Evolutionary conservation across 495 filamentous ascomycete species (phyloP).

Genomic region (Penicillium mononematosum): DNA sequence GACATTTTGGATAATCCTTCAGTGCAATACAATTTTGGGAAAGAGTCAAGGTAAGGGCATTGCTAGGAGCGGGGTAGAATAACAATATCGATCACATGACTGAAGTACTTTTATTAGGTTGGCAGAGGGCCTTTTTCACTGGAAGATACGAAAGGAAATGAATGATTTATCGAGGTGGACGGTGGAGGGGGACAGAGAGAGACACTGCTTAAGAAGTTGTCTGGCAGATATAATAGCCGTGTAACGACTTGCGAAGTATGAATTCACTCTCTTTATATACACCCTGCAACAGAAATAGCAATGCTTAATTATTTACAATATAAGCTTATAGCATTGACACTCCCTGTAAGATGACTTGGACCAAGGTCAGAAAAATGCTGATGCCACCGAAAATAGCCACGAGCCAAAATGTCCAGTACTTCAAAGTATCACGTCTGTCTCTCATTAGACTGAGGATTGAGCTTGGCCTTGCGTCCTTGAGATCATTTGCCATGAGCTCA

Average conservation of each 20-base stretch:
- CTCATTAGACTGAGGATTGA: background rate
- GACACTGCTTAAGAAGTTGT: too few species aligned
- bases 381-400: background rate
- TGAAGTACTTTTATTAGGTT: background rate
- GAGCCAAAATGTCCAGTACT: background rate
- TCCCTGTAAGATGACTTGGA: background rate
- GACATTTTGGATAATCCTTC: slow-evolving; percentile 33
- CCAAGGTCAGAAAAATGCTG: background rate
- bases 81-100: background rate
- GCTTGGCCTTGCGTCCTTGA: background rate
- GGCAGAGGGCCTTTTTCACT: background rate
- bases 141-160: background rate
- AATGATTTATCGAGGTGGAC: background rate
- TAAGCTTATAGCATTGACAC: background rate
- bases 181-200: background rate
- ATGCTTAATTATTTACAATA: background rate
- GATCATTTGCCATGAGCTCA: background rate
- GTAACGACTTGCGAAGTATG: too few species aligned
- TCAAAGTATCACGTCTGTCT: background rate
- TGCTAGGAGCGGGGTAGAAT: background rate
- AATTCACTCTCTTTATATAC: too few species aligned
- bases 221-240: too few species aligned
- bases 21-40: background rate
- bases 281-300: too few species aligned
- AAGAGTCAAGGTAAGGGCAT: background rate